Conservation (phyloP, 345 rosid species). For the Balakata baccata region DNA sequence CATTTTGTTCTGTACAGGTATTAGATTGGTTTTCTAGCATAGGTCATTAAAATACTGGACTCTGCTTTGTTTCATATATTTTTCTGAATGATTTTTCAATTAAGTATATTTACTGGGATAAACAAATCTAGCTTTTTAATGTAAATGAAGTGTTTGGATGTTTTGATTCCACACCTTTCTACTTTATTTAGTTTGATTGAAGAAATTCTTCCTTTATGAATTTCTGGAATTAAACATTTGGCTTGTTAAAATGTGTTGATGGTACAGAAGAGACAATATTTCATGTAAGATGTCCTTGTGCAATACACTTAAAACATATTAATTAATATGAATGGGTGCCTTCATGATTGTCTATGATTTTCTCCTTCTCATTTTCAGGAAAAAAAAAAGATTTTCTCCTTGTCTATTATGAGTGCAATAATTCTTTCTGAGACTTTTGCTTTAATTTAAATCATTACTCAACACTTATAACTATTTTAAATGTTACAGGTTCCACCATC, state of each 20-base stretch:
- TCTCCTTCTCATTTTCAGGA: background rate
- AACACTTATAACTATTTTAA: slow-evolving; percentile 10
- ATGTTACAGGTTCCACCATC: slow-evolving; percentile 59
- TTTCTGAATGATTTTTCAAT: background rate
- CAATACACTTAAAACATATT: no score
- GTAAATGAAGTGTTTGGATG: background rate
- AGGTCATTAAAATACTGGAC: no score
- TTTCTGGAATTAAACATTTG: background rate
- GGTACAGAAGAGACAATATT: background rate
- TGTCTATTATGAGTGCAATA: background rate
- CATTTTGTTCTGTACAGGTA: background rate
- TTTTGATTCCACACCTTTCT: background rate
- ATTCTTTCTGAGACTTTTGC: background rate
- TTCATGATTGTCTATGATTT: background rate
- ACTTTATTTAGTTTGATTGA: background rate
- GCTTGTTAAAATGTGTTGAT: background rate
- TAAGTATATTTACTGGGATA: background rate
- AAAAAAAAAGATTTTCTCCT: no score
- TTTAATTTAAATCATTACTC: background rate
- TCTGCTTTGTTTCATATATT: background rate
- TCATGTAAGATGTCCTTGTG: no score
- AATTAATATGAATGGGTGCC: no score
- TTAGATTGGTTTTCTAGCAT: background rate
- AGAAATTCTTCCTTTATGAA: background rate
- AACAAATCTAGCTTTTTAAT: background rate